Conservation (phyloP, 768 basidiomycete genomes). For the Mycena floridula region DNA sequence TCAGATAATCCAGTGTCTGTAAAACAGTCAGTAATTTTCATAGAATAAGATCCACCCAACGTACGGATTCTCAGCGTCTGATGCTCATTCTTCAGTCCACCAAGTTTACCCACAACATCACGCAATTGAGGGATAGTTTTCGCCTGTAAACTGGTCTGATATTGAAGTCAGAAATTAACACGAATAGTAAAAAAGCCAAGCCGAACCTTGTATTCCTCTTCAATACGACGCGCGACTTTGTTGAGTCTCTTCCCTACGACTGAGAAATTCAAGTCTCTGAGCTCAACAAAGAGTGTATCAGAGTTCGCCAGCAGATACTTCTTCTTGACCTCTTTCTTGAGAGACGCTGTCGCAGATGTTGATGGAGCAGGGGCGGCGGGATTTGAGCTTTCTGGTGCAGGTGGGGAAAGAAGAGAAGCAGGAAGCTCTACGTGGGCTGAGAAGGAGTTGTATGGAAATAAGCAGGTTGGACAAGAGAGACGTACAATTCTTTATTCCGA, state of each 20-base stretch:
- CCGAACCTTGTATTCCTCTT: conserved; percentile 86
- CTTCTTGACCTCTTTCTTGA: conserved; percentile 79
- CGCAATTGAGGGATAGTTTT: conserved; percentile 88
- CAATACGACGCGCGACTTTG: conserved; percentile 74
- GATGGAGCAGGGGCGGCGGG: conserved; percentile 35
- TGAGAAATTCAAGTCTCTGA: conserved; percentile 91
- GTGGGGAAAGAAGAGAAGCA: conserved; percentile 57
- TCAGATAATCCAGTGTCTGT: conserved; percentile 95
- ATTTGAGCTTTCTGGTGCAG: conserved; percentile 33
- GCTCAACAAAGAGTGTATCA: conserved; percentile 76
- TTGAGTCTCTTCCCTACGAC: conserved; percentile 80
- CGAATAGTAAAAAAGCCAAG: background rate
- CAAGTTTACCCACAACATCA: conserved; percentile 93
- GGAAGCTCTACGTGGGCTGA: conserved; percentile 80
- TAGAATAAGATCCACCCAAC: conserved; percentile 32
- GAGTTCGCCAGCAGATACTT: conserved; percentile 80
- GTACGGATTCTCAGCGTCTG: conserved; percentile 83
- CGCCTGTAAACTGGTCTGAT: conserved; percentile 74
- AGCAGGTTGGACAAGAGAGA: background rate
- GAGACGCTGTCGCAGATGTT: conserved; percentile 36
- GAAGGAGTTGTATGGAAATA: conserved; percentile 5
- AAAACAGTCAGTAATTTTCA: conserved; percentile 3
- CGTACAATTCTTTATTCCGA: conserved; percentile 87
- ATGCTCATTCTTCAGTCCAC: conserved; percentile 89
- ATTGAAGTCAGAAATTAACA: background rate